Evolutionary conservation across 73 alveolate species (phyloP).

Genomic region (Tetrahymena elliotti): DNA sequence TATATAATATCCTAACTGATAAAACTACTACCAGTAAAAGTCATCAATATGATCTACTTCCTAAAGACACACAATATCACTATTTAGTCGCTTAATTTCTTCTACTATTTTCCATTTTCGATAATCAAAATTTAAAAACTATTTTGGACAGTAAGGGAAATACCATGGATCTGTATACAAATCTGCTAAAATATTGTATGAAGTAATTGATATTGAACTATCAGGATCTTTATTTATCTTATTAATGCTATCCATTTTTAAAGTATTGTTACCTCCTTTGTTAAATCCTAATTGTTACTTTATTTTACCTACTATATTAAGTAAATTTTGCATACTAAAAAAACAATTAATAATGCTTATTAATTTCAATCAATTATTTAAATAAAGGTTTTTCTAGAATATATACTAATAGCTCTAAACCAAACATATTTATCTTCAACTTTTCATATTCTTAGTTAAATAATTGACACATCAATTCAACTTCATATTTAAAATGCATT

Average conservation of each 20-base stretch:
- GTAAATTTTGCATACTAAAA: not conserved
- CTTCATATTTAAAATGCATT: too few relatives aligned
- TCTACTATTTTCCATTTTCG: slow-evolving; percentile 11
- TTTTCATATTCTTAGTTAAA: too few relatives aligned
- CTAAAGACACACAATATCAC: slow-evolving; percentile 14
- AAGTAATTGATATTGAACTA: slow-evolving; percentile 4
- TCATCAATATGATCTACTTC: slow-evolving; percentile 8
- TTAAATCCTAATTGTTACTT: not conserved
- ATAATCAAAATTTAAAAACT: not conserved
- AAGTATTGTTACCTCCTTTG: not conserved
- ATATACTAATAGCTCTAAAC: not conserved
- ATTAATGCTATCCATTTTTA: not conserved
- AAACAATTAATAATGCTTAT: not conserved
- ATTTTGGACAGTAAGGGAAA: not conserved
- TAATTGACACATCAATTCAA: too few relatives aligned
- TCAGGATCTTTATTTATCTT: not conserved
- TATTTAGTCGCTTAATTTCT: not conserved
- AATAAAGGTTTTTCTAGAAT: not conserved
- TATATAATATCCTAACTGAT: not conserved
- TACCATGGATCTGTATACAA: not conserved
- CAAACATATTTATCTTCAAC: not conserved
- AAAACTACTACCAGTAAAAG: not conserved
- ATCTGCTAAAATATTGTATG: slow-evolving; percentile 33
- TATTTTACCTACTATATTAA: not conserved
- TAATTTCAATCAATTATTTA: too few relatives aligned